phyloP scores from a whole-genome alignment of 768 basidiomycete species.

The Amanita jacksonii region DNA sequence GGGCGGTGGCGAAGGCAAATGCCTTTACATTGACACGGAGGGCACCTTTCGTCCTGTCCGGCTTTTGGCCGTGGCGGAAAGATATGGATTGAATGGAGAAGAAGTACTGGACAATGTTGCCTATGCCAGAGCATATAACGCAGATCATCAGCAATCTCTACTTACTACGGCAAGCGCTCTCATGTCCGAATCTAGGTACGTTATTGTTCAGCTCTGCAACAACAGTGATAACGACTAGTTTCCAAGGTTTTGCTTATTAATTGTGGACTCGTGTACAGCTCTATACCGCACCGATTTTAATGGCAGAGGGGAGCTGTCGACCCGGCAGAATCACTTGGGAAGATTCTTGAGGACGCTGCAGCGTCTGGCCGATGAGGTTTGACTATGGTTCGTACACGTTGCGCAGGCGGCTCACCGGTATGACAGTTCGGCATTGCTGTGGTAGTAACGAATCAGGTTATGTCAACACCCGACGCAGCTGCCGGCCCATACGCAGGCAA shows the following conservation, averaged over 20 bases:
- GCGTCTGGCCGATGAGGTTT: constrained; percentile 91
- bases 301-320: constrained; percentile 91
- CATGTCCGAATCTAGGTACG: constrained; percentile 96
- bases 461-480: constrained; percentile 95
- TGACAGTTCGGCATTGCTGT: constrained; percentile 93
- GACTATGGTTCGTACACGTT: neutral
- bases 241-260: constrained; percentile 84
- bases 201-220: neutral
- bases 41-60: constrained; percentile 98
- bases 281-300: constrained; percentile 94
- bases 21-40: constrained; percentile 97
- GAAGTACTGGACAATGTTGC: constrained; percentile 98
- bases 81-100: constrained; percentile 95
- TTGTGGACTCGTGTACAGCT: constrained; percentile 95
- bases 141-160: constrained; percentile 90
- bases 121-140: constrained; percentile 97
- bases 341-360: constrained; percentile 92
- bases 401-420: constrained; percentile 2
- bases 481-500: constrained; percentile 83
- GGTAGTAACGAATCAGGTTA: constrained; percentile 96
- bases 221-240: constrained; percentile 6
- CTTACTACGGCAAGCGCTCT: constrained; percentile 92
- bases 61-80: constrained; percentile 87
- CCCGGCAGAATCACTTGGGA: constrained; percentile 90
- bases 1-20: constrained; percentile 99